Evolutionary conservation across 2,329 filamentous ascomycete genomes (phyloP), one percentile per base, ranked within the genome.

Genomic region (Exophiala dermatitidis): DNA sequence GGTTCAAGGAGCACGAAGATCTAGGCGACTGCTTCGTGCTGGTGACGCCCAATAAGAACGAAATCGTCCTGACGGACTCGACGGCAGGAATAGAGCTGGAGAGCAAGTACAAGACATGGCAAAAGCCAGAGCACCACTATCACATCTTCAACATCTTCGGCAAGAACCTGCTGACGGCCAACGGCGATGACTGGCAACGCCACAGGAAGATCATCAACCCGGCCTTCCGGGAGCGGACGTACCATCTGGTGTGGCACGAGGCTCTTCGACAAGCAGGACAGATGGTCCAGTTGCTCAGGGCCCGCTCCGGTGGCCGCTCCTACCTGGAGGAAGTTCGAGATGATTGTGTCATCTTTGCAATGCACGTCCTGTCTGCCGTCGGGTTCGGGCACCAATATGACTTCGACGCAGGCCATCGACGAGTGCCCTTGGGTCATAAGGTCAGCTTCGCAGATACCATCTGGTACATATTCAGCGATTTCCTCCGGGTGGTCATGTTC

Each of bases 221-320:
- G 0, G 66, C 68, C 4, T 76, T 77, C 62, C 74, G 71, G 40
- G 73, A 77, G 53, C 66, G 68, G 38, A 71, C 68, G 37, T 72
- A 69, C 33, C 56, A 56, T 3, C 55, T 69, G 3, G 73, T 76
- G 2, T 74, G 71, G 70, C 49, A 61, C 3, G 68, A 71, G 55
- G 60, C 67, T 9, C 46, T 68, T 8, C 56, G 54, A 1, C 70
- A 72, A 53, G 59, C 65, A 0, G 52, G 45, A 5, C 63, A 67
- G 28, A 68, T 72, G 68, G 44, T 66, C 1, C 29, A 32, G 36
- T 61, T 41, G 1, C 33, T 46, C 9, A 34, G 31, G 7, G 34
- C 33, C 10, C 47, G 43, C 7, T n/a, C 34, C 19, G 30, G 19
- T 31, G 40, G 12, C 19, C 6, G 5, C 19, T 8, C 4, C 6